phyloP scores from a whole-genome alignment of 768 basidiomycete genomes.

The Tylopilus subfusipes region DNA sequence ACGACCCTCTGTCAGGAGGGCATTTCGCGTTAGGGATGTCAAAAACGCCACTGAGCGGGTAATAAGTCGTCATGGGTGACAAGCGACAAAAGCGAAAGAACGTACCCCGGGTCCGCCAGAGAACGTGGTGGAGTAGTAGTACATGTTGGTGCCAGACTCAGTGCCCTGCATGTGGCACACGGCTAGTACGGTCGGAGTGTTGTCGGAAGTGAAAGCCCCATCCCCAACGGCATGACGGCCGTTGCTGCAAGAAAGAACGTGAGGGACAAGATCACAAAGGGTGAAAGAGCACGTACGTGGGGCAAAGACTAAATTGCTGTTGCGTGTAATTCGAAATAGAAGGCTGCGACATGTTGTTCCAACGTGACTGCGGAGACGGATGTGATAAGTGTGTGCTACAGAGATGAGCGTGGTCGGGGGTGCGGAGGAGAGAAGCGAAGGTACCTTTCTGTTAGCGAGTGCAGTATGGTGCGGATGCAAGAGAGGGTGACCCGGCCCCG shows the following conservation, averaged over 20 bases:
- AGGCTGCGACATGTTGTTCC: constrained; percentile 79
- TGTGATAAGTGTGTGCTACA: constrained; percentile 5
- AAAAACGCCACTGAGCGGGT: constrained; percentile 88
- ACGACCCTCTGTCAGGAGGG: constrained; percentile 96
- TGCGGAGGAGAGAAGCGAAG: not conserved
- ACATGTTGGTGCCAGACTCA: constrained; percentile 75
- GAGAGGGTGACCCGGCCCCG: constrained; percentile 4
- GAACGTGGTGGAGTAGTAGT: constrained; percentile 92
- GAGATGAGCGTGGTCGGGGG: not conserved
- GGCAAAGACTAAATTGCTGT: constrained; percentile 90
- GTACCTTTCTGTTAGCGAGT: constrained; percentile 7
- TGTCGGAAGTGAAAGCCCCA: constrained; percentile 85
- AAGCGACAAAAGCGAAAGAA: constrained; percentile 10
- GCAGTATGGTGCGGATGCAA: constrained; percentile 12
- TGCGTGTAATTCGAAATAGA: constrained; percentile 69
- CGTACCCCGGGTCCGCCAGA: constrained; percentile 88
- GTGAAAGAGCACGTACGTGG: constrained; percentile 58
- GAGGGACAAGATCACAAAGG: constrained; percentile 5
- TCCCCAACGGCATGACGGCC: constrained; percentile 95
- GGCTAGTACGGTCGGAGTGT: constrained; percentile 75
- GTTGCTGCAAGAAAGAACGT: constrained; percentile 56
- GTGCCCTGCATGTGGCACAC: constrained; percentile 82
- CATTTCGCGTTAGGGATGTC: constrained; percentile 88
- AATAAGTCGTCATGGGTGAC: constrained; percentile 2
- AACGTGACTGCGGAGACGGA: constrained; percentile 56